Evolutionary conservation across 2,329 filamentous ascomycete genomes (phyloP), one percentile per base, ranked within the genome.

Genomic region (Cercospora zeae-maydis): DNA sequence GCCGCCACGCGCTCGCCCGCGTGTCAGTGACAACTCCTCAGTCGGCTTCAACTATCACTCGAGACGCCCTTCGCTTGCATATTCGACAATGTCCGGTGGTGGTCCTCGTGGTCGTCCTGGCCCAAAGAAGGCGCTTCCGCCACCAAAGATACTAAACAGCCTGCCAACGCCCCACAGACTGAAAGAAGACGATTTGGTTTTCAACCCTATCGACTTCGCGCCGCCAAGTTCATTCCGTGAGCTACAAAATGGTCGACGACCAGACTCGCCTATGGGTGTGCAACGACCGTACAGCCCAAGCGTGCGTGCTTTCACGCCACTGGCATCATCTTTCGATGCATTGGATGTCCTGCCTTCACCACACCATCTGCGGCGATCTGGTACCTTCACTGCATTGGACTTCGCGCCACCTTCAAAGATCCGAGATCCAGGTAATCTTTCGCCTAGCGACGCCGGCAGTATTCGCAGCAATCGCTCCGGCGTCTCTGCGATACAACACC

Each of bases 91-190:
- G 65, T 73, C 73, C 51, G 71, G 64, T 11, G 70, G 66, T 27
- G 65, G 70, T 19, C 63, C 66, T 4, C 49, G 72, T 47, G 71
- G 70, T 3, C 67, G 71, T 21, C 65, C 67, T 24, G 53, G 62
- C 42, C 81, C 83, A n/a, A 84, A 82, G 66, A 83, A 84, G 75
- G 81, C 82, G 56, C 75, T 87, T 69, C 89, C 91, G 27, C 92
- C 93, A 4, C 95, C 93, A 1, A 75, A 84, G 30, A 83, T 87
- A 11, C 84, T 99, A 21, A 84, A 81, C 53, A 88, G 90, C 1
- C 81, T 99, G 19, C 93, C 93, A 8, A 96, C 92, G 1, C 93
- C 95, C 0, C 87, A 89, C 57, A 90, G 92, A 80, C 82, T 99
- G 72, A 93, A 96, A 64, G 92, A 96, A 30, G 84, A 86, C 2